Evolutionary conservation across 2,329 filamentous ascomycete genomes (phyloP).

Genomic region (Talaromyces sp.): DNA sequence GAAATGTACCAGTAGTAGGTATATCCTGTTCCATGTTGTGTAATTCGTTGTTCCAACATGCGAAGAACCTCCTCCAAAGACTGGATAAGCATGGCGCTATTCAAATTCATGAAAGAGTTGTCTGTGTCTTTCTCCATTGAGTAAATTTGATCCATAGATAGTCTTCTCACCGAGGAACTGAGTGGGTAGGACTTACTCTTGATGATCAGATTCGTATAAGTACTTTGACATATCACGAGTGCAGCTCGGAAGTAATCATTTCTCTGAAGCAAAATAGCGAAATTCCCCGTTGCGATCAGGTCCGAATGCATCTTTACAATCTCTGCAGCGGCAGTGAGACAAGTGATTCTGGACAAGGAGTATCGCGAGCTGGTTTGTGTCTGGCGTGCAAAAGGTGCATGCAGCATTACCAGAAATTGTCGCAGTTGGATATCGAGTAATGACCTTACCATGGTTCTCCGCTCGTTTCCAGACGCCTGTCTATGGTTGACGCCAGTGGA

Average conservation of each 20-base stretch:
- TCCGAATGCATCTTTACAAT: conserved; percentile 23
- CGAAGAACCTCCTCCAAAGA: conserved; percentile 30
- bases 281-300: conserved; percentile 18
- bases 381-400: conserved; percentile 30
- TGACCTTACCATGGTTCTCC: conserved; percentile 20
- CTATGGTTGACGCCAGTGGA: conserved; percentile 20
- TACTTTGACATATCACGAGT: conserved; percentile 25
- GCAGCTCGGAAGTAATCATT: conserved; percentile 27
- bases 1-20: conserved; percentile 38
- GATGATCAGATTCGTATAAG: conserved; percentile 18
- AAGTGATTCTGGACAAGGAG: conserved; percentile 29
- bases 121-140: conserved; percentile 15
- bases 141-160: neutral
- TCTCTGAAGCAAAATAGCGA: conserved; percentile 23
- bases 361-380: conserved; percentile 26
- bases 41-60: conserved; percentile 36
- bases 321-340: conserved; percentile 25
- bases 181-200: conserved; percentile 12
- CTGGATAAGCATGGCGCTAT: conserved; percentile 21
- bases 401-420: conserved; percentile 32
- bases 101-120: conserved; percentile 23
- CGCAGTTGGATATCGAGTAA: conserved; percentile 31
- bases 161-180: neutral
- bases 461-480: neutral
- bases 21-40: conserved; percentile 35